Evolutionary conservation across 202 grass and related monocot genomes (phyloP), one percentile per base, ranked within the genome.

Genomic region (Zoysia matrella): DNA sequence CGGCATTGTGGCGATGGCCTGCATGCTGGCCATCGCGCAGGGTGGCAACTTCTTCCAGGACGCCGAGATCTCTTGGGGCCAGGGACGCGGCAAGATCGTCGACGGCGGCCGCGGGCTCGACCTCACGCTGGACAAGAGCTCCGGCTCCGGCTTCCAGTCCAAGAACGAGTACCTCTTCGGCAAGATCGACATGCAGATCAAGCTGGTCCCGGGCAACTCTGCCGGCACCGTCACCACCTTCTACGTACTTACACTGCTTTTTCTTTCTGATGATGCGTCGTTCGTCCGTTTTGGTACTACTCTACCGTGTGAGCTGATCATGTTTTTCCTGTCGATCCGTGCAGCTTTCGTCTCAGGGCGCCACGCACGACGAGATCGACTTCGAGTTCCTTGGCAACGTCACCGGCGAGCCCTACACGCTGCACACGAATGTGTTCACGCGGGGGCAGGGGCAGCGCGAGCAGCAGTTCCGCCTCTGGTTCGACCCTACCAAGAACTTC

Each of bases 151-250:
- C 0, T 99, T 95, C 80, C 91, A 99, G 72, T 99, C 96, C 47
- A 99, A 89, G 82, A 15, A 2, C 22, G 92, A 99, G 80, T 93
- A 95, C 80, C 85, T 95, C n/a, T 99, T 91, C 71, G 92, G 92
- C 49, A 95, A 93, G 89, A 90, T 99, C 68, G 96, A 99, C 75
- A 90, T 99, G 90, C 92, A 95, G 82, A 91, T 99, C 75, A 99
- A 95, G 85, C 96, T 99, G 2, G 96, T 99, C 12, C 88, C 92
- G 0, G 96, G 96, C 40, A 99, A 99, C 87, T 98, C 96, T 4
- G 96, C 96, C 8, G 96, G 96, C 52, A 99, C 92, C 0, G 96
- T 99, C 77, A 91, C 96, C 5, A 93, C 96, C 41, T 95, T 93
- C 88, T 99, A 99, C 74, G 94, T 97, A 88, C 76, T 1, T 36